phyloP scores from a whole-genome alignment of 2,329 filamentous ascomycete species.

The Fusarium keratoplasticum region DNA sequence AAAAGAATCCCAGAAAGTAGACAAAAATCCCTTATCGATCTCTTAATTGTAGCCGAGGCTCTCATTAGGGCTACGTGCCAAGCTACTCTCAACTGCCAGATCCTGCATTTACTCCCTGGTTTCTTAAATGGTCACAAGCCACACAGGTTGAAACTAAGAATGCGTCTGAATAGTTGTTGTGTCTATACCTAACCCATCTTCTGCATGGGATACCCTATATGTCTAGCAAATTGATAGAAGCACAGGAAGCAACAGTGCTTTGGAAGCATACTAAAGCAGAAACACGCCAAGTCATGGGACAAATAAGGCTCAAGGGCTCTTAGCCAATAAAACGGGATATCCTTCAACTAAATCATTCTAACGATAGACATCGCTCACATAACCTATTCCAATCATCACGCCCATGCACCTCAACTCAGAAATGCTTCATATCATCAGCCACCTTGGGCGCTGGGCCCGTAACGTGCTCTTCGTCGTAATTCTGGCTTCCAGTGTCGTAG shows the following conservation, averaged over 20 bases:
- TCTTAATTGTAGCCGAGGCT: not conserved
- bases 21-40: not conserved
- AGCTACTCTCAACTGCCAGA: no score
- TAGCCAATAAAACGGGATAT: not conserved
- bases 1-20: not conserved
- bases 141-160: not conserved
- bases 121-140: not conserved
- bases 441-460: constrained; percentile 16
- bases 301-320: not conserved
- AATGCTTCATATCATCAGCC: constrained; percentile 22
- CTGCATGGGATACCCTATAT: not conserved
- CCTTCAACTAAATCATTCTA: not conserved
- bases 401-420: constrained; percentile 7
- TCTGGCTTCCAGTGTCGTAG: constrained; percentile 55
- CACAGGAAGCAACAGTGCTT: not conserved
- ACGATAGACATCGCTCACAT: not conserved
- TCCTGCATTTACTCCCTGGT: no score
- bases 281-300: not conserved
- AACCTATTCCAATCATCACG: not conserved
- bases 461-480: constrained; percentile 53
- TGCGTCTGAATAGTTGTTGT: not conserved
- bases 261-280: not conserved
- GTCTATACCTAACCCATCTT: not conserved
- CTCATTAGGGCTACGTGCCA: no score
- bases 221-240: not conserved